These are phyloP conservation scores for Cryptosporidium ubiquitum DNA, from an alignment of 169 alveolate genomes.

Conservation along the genomic window DNA sequence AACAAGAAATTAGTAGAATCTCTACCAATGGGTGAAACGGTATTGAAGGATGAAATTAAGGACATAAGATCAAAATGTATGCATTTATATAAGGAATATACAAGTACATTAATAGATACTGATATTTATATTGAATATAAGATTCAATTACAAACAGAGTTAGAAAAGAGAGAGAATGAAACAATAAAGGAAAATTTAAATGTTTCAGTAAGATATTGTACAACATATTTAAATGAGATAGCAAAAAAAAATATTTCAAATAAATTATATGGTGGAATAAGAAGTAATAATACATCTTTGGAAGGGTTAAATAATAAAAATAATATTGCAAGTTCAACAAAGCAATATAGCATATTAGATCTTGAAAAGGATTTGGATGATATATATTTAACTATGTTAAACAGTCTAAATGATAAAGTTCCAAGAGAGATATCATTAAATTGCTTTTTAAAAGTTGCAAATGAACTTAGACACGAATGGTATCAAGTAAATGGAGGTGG, in stretches of 20 bases:
- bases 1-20: not conserved
- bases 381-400: constrained; percentile 10
- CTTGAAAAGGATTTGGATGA: constrained; percentile 60
- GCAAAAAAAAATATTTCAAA: constrained; percentile 24
- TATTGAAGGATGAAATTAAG: constrained; percentile 3
- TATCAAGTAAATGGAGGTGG: not conserved
- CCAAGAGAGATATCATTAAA: constrained; percentile 45
- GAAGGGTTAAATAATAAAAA: not conserved
- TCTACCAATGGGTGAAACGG: constrained; percentile 19
- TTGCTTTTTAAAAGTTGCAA: constrained; percentile 57
- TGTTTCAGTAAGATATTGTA: constrained; percentile 41
- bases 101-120: constrained; percentile 70
- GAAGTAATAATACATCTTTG: constrained; percentile 2
- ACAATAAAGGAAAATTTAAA: constrained; percentile 31
- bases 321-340: not conserved
- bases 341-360: constrained; percentile 28
- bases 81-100: constrained; percentile 67
- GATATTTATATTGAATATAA: constrained; percentile 65
- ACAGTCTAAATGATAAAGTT: constrained; percentile 27
- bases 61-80: constrained; percentile 45
- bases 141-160: constrained; percentile 14
- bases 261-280: constrained; percentile 12
- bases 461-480: constrained; percentile 59
- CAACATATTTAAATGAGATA: constrained; percentile 41
- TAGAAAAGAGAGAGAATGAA: constrained; percentile 6